Base-by-base conservation (phyloP, 176 grass and related monocot genomes). In the Carex scoparia region DNA sequence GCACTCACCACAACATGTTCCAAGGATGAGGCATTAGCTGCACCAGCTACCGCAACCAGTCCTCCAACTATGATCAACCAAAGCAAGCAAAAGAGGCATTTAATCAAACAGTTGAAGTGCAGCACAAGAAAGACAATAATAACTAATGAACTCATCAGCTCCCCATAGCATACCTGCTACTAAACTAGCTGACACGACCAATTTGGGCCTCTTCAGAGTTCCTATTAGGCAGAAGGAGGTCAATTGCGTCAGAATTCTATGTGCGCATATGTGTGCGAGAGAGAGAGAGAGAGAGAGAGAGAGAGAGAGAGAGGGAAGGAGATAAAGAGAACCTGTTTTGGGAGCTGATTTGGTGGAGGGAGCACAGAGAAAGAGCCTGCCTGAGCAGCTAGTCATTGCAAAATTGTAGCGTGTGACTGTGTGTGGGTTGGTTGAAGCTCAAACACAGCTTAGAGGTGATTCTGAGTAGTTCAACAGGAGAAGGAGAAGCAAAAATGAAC, bases 1-100 rank as follows among this genome's bases (percentile, higher is more conserved):
- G 73, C 28, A 80, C 88, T 92, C 79, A 98, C 95, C 88, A 89
- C 79, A 51, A 78, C 69, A 78, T 98, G 88, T 71, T 81, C 84
- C 38, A 93, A n/a, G 1, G 90, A 87, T 7, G 72, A 27, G 18
- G 93, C 93, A 86, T 91, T 85, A 46, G 89, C 91, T 5, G 91
- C 61, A 7, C 89, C 91, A 37, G 85, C 80, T 23, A 30, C 62
- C 3, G 85, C 85, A 30, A 93, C 19, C 79, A 94, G 81, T 53
- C 91, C 86, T 65, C 95, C 93, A 44, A 88, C 95, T 95, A 89
- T 19, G 89, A 87, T 28, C 44, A 87, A 89, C 3, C 9, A 18
- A 71, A 86, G 14, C 54, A 23, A 32, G 58, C 5, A 42, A 80
- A 35, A 87, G 4, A 79, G 23, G 13, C 66, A 87, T 87, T 86